Evolutionary conservation across 306 rosid genomes (phyloP), one percentile per base, ranked within the genome.

Genomic region (Rosa lucieae): DNA sequence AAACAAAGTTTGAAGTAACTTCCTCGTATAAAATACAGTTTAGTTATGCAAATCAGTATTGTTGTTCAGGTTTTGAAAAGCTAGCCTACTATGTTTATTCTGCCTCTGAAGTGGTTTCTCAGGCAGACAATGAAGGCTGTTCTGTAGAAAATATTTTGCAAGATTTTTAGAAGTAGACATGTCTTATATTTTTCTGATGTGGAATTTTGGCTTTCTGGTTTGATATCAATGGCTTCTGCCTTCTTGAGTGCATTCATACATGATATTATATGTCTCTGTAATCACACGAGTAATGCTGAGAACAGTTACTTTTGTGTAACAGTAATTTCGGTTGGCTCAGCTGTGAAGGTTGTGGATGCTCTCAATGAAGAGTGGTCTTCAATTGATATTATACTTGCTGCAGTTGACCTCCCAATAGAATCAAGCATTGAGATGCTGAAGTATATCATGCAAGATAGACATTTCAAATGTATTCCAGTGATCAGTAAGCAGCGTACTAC

Each of bases 311-410:
- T 43, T 46, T 70, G 56, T 46, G 52, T 39, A 42, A 39, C 83
- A 80, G 83, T 80, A 14, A 65, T 73, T 3, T 73, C 78, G 15
- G 78, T 49, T 8, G 9, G 53, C 55, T 79, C 82, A 17, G 63
- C 65, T 40, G 56, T 49, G 66, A 65, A 73, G 63, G 83, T 65
- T 72, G 68, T 80, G 76, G 83, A 63, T 80, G 62, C 55, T 40
- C 73, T 80, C 58, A 52, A 65, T 39, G 65, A 67, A 10, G 78
- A 73, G 52, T 43, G 74, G 74, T 13, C 82, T 7, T 67, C 29
- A 12, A 65, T 73, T 23, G 82, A 79, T 75, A 49, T 73, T 20
- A 32, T 79, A 49, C 68, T 73, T 4, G 46, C 65, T 63, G 73
- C 73, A 5, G 17, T 79, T 47, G 78, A 79, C 46, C 73, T 68